A percentile compares a stretch with the other conserved stretches of the same genome.
These are phyloP conservation scores for Dispira parvispora DNA, from an alignment of 192 early-diverging fungal genomes.

Conservation along the genomic window DNA sequence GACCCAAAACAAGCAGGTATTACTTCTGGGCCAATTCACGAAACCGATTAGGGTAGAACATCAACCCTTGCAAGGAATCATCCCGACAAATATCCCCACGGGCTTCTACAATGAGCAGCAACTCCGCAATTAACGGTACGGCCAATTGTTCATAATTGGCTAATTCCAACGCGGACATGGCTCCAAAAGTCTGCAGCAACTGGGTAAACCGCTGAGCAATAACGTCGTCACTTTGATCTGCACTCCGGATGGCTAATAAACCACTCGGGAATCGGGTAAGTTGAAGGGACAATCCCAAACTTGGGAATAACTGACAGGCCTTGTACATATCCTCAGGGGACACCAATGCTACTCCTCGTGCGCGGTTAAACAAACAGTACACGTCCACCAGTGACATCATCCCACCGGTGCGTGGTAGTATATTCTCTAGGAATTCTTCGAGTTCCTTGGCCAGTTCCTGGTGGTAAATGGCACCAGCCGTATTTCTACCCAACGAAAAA, in stretches of 20 bases:
- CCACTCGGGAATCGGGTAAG: constrained; percentile 68
- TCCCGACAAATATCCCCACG: constrained; percentile 10
- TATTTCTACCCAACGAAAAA: constrained; percentile 32
- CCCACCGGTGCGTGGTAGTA: constrained; percentile 43
- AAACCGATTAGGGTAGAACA: constrained; percentile 12
- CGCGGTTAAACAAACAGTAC: constrained; percentile 91
- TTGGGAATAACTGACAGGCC: constrained; percentile 49
- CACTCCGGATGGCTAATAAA: constrained; percentile 56
- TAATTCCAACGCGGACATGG: constrained; percentile 52
- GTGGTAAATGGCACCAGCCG: constrained; percentile 73
- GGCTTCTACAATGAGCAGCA: constrained; percentile 38
- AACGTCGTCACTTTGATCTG: constrained; percentile 45
- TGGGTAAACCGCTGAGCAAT: constrained; percentile 37
- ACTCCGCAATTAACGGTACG: constrained; percentile 42
- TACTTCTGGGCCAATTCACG: constrained; percentile 13
- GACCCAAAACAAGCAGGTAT: too few species aligned
- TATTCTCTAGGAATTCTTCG: constrained; percentile 57
- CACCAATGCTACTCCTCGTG: constrained; percentile 77
- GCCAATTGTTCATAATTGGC: constrained; percentile 41
- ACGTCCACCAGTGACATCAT: constrained; percentile 77
- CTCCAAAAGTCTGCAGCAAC: constrained; percentile 29
- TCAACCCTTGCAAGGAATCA: constrained; percentile 9
- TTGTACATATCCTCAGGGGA: constrained; percentile 87
- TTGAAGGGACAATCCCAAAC: constrained; percentile 50
- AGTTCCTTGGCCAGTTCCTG: constrained; percentile 76